Evolutionary conservation across 768 basidiomycete genomes (phyloP).

Genomic region (Thelephora ganbajun): DNA sequence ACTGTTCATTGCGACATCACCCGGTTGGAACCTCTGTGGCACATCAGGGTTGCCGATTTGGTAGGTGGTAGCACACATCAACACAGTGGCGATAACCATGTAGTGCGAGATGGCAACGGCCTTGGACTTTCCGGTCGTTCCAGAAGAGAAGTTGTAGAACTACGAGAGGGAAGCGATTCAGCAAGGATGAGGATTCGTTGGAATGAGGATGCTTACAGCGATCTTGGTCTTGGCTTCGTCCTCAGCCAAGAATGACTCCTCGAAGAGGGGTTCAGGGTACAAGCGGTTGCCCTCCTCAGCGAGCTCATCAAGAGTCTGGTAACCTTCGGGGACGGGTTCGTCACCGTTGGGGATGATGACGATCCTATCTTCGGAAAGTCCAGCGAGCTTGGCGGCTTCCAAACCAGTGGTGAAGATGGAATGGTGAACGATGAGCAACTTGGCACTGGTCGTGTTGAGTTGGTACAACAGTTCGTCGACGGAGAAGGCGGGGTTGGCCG

Average conservation of each 20-base stretch:
- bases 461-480: constrained; percentile 46
- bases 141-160: constrained; percentile 61
- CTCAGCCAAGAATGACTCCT: constrained; percentile 8
- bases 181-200: not conserved
- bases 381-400: constrained; percentile 26
- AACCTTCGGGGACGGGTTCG: constrained; percentile 3
- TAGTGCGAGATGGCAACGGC: constrained; percentile 27
- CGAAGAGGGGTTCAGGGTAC: constrained; percentile 7
- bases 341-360: constrained; percentile 19
- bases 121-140: constrained; percentile 68
- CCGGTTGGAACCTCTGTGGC: constrained; percentile 29
- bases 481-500: constrained; percentile 49
- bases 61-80: constrained; percentile 13
- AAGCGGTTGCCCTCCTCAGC: constrained; percentile 6
- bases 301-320: constrained; percentile 9
- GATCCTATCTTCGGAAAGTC: constrained; percentile 30
- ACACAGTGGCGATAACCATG: constrained; percentile 19
- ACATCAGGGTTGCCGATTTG: constrained; percentile 20
- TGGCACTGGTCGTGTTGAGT: constrained; percentile 30
- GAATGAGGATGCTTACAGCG: constrained; percentile 9
- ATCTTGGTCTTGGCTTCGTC: constrained; percentile 18
- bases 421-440: constrained; percentile 35
- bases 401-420: constrained; percentile 27
- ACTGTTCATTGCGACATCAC: constrained; percentile 50
- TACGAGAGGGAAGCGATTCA: not conserved